Conservation (phyloP, 2,329 filamentous ascomycete species). For the Aspergillus floridensis region DNA sequence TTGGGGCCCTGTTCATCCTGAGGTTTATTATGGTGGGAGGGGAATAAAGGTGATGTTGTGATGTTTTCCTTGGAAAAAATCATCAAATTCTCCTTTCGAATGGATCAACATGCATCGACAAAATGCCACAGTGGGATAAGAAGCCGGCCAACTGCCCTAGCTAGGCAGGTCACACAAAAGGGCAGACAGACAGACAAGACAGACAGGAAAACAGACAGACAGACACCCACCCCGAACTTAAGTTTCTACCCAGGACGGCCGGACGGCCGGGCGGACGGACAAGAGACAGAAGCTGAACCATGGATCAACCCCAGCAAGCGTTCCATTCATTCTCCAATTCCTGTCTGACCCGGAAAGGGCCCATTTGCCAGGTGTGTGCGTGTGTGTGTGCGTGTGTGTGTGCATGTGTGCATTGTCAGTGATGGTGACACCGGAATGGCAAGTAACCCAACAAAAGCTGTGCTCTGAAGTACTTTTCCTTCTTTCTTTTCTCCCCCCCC, state of each 20-base stretch:
- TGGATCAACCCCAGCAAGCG: neutral
- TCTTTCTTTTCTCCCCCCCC: too few species aligned
- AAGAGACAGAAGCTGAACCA: slow-evolving; percentile 1
- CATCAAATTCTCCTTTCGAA: too few species aligned
- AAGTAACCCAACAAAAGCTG: too few species aligned
- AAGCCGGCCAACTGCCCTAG: neutral
- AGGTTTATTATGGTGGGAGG: too few species aligned
- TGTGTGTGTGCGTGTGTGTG: too few species aligned
- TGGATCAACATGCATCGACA: neutral
- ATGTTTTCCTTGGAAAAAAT: too few species aligned
- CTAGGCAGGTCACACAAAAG: neutral
- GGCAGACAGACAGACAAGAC: neutral
- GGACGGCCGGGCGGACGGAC: neutral
- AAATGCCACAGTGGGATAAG: slow-evolving; percentile 5
- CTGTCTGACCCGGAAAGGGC: neutral
- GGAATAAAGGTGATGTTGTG: too few species aligned
- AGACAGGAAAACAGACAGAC: too few species aligned
- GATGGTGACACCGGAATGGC: neutral
- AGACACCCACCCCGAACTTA: neutral
- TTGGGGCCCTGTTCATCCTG: too few species aligned
- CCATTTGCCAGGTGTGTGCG: too few species aligned
- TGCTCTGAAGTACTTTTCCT: too few species aligned
- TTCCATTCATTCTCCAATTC: neutral
- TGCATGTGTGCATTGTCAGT: too few species aligned
- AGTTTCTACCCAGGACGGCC: neutral